These are phyloP conservation scores for Mikania micrantha DNA, from an alignment of 129 eudicot genomes.

Conservation along the genomic window DNA sequence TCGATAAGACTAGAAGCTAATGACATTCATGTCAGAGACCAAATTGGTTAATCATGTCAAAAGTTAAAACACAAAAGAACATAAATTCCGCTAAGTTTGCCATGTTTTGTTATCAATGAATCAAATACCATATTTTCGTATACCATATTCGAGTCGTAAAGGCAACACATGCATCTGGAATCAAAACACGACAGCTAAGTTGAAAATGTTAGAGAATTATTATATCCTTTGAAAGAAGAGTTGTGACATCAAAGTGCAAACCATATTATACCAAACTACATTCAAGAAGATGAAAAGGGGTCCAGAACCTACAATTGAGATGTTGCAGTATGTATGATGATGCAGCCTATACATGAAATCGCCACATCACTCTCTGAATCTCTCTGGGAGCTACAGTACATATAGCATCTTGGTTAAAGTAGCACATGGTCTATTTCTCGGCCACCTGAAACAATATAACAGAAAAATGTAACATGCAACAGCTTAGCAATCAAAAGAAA, in stretches of 20 bases:
- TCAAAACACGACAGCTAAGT: neutral
- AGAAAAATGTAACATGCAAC: neutral
- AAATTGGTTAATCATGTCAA: neutral
- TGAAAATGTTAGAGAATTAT: neutral
- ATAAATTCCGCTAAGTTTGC: neutral
- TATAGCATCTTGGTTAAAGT: constrained; percentile 14
- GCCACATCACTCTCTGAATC: constrained; percentile 9
- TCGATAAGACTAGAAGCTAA: neutral
- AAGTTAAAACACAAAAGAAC: neutral
- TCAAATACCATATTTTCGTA: neutral
- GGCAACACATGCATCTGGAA: neutral
- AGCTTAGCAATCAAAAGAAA: neutral
- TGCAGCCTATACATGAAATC: constrained; percentile 26
- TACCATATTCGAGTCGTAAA: neutral
- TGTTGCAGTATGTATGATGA: constrained; percentile 4
- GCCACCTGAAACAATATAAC: constrained; percentile 15
- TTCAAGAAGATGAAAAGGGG: constrained; percentile 6
- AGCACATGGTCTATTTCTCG: constrained; percentile 14
- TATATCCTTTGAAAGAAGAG: neutral
- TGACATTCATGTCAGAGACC: neutral
- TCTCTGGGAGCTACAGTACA: constrained; percentile 9
- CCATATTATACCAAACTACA: neutral
- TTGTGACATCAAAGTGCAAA: constrained; percentile 8
- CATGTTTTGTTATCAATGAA: neutral
- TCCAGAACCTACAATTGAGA: constrained; percentile 15